Evolutionary conservation across 2,329 filamentous ascomycete species (phyloP).

Genomic region (Paraconiothyrium brasiliense): DNA sequence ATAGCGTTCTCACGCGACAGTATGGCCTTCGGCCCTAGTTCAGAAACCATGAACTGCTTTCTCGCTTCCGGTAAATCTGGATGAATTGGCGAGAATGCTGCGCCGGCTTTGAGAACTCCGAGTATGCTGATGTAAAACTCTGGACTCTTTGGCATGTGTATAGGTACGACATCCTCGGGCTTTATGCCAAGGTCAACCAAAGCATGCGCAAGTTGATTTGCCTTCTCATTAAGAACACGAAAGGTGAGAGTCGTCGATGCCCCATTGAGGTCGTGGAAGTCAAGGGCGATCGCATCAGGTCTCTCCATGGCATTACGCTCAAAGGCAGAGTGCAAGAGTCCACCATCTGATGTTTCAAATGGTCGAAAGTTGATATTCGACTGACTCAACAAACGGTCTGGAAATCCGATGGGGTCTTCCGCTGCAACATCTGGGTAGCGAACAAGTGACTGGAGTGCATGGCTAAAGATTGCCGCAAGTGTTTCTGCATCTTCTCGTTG

Average conservation of each 20-base stretch:
- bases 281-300: slow-evolving; percentile 48
- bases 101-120: slow-evolving; percentile 52
- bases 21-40: slow-evolving; percentile 43
- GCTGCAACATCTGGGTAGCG: slow-evolving; percentile 30
- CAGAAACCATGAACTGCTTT: slow-evolving; percentile 46
- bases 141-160: slow-evolving; percentile 47
- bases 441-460: slow-evolving; percentile 36
- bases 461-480: slow-evolving; percentile 41
- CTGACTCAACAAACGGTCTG: slow-evolving; percentile 31
- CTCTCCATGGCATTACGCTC: slow-evolving; percentile 43
- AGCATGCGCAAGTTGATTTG: slow-evolving; percentile 46
- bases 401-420: slow-evolving; percentile 34
- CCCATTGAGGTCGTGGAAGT: slow-evolving; percentile 48
- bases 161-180: slow-evolving; percentile 46
- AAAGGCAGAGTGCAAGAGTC: slow-evolving; percentile 51
- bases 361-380: slow-evolving; percentile 33
- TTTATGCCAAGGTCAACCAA: slow-evolving; percentile 34
- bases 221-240: slow-evolving; percentile 36
- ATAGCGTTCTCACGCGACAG: slow-evolving; percentile 26
- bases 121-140: slow-evolving; percentile 50
- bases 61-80: slow-evolving; percentile 46
- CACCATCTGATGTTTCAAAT: slow-evolving; percentile 14
- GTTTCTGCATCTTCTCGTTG: slow-evolving; percentile 36
- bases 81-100: slow-evolving; percentile 50
- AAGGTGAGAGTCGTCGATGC: slow-evolving; percentile 46